phyloP scores from a whole-genome alignment of 441 rosid species.

The Codiaeum variegatum region DNA sequence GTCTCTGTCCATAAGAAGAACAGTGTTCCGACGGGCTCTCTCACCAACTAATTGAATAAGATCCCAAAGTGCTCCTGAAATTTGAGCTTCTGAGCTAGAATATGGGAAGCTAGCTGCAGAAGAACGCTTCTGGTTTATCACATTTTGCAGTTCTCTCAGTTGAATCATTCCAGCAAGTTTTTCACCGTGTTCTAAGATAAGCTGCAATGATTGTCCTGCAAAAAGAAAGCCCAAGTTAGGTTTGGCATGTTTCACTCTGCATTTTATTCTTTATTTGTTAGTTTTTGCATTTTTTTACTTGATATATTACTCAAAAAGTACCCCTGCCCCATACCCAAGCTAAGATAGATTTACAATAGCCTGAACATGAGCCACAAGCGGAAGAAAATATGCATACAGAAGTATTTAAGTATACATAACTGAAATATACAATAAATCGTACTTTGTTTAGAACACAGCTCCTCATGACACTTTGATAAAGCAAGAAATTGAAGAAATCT shows the following conservation, averaged over 20 bases:
- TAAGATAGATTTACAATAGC: background rate
- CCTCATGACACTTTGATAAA: constrained; percentile 92
- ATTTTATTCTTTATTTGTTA: background rate
- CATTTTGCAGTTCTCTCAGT: constrained; percentile 78
- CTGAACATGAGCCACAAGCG: constrained; percentile 4
- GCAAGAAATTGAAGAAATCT: constrained; percentile 93
- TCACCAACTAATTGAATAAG: constrained; percentile 93
- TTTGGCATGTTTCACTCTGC: background rate
- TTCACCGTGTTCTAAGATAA: constrained; percentile 91
- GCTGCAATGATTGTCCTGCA: constrained; percentile 77
- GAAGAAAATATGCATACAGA: constrained; percentile 28
- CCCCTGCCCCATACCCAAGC: background rate
- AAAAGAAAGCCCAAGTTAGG: constrained; percentile 17
- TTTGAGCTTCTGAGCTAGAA: constrained; percentile 49
- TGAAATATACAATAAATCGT: constrained; percentile 27
- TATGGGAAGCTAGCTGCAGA: constrained; percentile 35
- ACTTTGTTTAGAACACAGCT: constrained; percentile 83
- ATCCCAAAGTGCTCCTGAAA: constrained; percentile 89
- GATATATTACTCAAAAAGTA: background rate
- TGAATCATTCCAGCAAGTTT: constrained; percentile 88
- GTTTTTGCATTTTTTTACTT: background rate
- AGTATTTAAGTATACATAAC: constrained; percentile 5
- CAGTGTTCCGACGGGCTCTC: constrained; percentile 76
- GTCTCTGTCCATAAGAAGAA: constrained; percentile 97
- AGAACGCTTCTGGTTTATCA: constrained; percentile 64